Percentiles rank a stretch among this genome's conserved stretches.
phyloP scores from a whole-genome alignment of 768 basidiomycete species.

The Collybia nuda region DNA sequence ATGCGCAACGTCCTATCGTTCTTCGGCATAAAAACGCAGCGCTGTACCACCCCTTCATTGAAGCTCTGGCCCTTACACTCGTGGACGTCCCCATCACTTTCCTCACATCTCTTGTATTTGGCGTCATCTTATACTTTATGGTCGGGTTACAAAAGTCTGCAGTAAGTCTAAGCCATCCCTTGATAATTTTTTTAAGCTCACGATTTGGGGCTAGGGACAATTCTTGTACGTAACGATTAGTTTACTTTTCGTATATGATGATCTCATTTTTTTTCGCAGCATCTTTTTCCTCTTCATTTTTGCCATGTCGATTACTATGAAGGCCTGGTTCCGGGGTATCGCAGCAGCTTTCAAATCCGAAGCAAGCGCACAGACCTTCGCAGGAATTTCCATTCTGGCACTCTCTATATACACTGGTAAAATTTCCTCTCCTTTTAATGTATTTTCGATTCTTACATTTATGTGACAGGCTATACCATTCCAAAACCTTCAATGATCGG shows the following conservation, averaged over 20 bases:
- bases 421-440: constrained; percentile 21
- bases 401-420: constrained; percentile 53
- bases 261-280: constrained; percentile 28
- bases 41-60: constrained; percentile 41
- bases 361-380: constrained; percentile 59
- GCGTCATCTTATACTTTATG: constrained; percentile 60
- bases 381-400: constrained; percentile 43
- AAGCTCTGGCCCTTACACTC: constrained; percentile 49
- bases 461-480: constrained; percentile 49
- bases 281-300: constrained; percentile 59
- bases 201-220: constrained; percentile 27
- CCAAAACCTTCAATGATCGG: constrained; percentile 67
- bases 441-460: not conserved
- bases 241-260: constrained; percentile 3
- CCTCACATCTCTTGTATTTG: constrained; percentile 42
- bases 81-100: constrained; percentile 64
- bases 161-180: constrained; percentile 1
- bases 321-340: constrained; percentile 71
- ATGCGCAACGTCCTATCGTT: constrained; percentile 59
- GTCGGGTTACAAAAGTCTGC: constrained; percentile 56
- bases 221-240: constrained; percentile 55
- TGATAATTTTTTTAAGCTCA: not conserved
- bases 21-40: constrained; percentile 56
- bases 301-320: constrained; percentile 62
- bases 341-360: constrained; percentile 59